Conservation (phyloP, 305 asterid genomes). For the Fraxinus floribunda region DNA sequence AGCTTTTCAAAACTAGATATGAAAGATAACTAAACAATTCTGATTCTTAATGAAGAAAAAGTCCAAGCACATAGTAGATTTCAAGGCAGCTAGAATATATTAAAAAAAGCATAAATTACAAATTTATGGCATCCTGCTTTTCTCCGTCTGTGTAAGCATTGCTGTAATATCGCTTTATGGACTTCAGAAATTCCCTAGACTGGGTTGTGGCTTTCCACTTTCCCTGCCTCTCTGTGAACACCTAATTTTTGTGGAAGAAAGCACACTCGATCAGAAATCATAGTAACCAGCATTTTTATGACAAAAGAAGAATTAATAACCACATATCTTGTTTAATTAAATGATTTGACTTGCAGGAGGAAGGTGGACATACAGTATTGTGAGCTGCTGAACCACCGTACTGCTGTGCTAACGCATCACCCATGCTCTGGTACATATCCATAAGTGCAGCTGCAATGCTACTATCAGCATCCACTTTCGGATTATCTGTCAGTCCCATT, state of each 20-base stretch:
- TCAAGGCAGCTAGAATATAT: constrained; percentile 17
- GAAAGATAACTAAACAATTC: not conserved
- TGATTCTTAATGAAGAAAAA: constrained; percentile 13
- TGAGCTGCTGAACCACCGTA: constrained; percentile 99
- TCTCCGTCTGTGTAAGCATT: constrained; percentile 98
- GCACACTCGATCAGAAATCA: constrained; percentile 21
- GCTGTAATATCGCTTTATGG: constrained; percentile 94
- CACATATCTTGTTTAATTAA: constrained; percentile 1
- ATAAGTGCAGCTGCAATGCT: constrained; percentile 97
- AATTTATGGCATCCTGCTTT: constrained; percentile 98
- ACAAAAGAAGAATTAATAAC: constrained; percentile 5
- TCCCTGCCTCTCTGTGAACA: constrained; percentile 97
- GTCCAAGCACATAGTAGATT: not conserved
- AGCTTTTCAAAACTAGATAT: constrained; percentile 3
- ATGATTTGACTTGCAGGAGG: constrained; percentile 19
- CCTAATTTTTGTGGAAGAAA: constrained; percentile 45
- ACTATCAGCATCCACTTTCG: constrained; percentile 90
- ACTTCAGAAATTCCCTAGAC: constrained; percentile 91
- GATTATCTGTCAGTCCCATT: constrained; percentile 78
- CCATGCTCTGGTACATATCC: constrained; percentile 99
- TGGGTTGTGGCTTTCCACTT: constrained; percentile 99
- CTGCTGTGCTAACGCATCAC: constrained; percentile 99
- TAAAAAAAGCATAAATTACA: constrained; percentile 48
- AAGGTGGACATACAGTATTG: constrained; percentile 61
- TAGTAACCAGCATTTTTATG: not conserved